Evolutionary conservation across 768 basidiomycete genomes (phyloP).

Genomic region (Epithele typhae): DNA sequence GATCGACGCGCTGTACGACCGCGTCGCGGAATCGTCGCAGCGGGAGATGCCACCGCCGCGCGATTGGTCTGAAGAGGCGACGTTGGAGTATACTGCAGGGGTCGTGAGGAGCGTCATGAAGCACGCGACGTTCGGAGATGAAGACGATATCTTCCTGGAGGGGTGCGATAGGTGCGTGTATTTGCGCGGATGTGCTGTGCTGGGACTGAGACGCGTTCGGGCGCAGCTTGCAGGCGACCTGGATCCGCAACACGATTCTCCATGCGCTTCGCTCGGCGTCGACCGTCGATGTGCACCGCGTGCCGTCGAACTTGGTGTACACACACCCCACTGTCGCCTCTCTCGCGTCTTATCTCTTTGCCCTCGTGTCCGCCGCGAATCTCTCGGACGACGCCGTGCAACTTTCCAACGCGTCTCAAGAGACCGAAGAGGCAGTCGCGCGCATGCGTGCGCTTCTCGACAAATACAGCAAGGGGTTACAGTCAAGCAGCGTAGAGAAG

Average conservation of each 20-base stretch:
- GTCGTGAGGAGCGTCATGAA: conserved; percentile 32
- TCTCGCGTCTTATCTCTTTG: conserved; percentile 18
- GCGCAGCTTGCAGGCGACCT: conserved; percentile 28
- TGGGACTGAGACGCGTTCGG: background rate
- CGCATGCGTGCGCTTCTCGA: conserved; percentile 36
- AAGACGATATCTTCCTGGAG: conserved; percentile 36
- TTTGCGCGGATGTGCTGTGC: background rate
- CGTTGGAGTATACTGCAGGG: background rate
- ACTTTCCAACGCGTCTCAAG: conserved; percentile 6
- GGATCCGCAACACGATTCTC: conserved; percentile 29
- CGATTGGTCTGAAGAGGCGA: conserved; percentile 21
- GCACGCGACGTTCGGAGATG: conserved; percentile 28
- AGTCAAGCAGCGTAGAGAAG: background rate
- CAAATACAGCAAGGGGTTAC: conserved; percentile 29
- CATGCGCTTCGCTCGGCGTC: conserved; percentile 23
- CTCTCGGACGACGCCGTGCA: conserved; percentile 17
- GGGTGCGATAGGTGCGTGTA: conserved; percentile 35
- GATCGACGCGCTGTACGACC: conserved; percentile 39
- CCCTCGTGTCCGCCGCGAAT: conserved; percentile 2
- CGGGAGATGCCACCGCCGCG: conserved; percentile 25
- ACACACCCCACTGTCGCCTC: conserved; percentile 36
- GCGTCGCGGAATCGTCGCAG: conserved; percentile 19
- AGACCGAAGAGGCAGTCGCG: background rate
- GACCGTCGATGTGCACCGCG: conserved; percentile 4
- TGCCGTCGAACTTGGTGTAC: conserved; percentile 33